A percentile compares a stretch with the other conserved stretches of the same genome.
Evolutionary conservation across 257 asterid species (phyloP).

Genomic region (Rehmannia glutinosa): DNA sequence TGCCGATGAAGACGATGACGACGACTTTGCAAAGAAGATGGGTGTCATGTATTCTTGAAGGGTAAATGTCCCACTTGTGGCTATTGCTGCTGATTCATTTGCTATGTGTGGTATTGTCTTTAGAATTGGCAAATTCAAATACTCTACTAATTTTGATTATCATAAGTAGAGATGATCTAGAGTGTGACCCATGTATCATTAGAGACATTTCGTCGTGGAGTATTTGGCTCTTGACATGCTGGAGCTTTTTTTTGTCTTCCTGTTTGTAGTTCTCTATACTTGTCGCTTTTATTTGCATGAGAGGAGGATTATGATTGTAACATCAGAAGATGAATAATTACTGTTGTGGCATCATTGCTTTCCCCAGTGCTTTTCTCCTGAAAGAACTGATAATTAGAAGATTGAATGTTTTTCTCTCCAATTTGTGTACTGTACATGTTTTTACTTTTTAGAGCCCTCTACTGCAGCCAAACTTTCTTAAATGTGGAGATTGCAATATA

Average conservation of each 20-base stretch:
- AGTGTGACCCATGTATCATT: conserved; percentile 28
- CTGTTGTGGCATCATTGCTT: conserved; percentile 13
- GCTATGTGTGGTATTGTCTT: conserved; percentile 16
- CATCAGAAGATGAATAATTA: conserved; percentile 25
- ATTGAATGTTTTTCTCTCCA: neutral
- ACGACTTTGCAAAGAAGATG: conserved; percentile 93
- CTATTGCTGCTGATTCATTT: conserved; percentile 13
- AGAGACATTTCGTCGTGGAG: conserved; percentile 20
- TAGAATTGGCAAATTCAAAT: conserved; percentile 26
- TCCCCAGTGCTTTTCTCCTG: neutral
- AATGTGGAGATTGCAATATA: too few species aligned
- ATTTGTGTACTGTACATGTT: too few species aligned
- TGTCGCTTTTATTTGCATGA: conserved; percentile 14
- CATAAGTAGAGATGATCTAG: conserved; percentile 38
- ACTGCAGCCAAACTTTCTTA: too few species aligned
- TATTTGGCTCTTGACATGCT: conserved; percentile 26
- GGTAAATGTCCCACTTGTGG: neutral
- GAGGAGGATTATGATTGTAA: conserved; percentile 31
- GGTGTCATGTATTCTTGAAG: conserved; percentile 61
- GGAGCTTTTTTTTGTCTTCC: conserved; percentile 1
- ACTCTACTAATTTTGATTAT: conserved; percentile 54
- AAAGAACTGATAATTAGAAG: neutral
- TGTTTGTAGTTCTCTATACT: conserved; percentile 22
- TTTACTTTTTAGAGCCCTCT: neutral
- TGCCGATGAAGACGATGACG: conserved; percentile 65